Conservation (phyloP, 352 stramenopile genomes). For the Globisporangium lucens region DNA sequence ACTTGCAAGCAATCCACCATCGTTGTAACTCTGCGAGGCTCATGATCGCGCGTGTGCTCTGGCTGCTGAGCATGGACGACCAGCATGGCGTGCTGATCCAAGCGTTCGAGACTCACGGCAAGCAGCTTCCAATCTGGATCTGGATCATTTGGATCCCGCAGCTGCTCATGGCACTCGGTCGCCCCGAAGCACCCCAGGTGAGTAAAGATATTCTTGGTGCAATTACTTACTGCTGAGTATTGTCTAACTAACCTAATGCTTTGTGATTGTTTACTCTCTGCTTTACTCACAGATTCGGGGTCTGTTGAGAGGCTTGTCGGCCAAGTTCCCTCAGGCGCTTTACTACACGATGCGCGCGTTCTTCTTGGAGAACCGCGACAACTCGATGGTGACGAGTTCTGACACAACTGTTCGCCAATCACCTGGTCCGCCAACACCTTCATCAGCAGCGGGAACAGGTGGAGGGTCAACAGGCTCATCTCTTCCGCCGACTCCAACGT, state of each 20-base stretch:
- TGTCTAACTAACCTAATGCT: neutral
- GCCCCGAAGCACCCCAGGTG: slow-evolving; percentile 84
- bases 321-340: slow-evolving; percentile 96
- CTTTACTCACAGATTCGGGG: slow-evolving; percentile 61
- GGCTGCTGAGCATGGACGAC: slow-evolving; percentile 90
- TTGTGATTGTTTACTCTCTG: neutral
- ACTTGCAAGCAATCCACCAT: slow-evolving; percentile 92
- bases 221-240: neutral
- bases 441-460: neutral
- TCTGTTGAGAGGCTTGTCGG: slow-evolving; percentile 73
- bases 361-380: slow-evolving; percentile 97
- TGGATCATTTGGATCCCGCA: slow-evolving; percentile 99
- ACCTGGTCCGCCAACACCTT: slow-evolving; percentile 14
- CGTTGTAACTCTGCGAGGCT: slow-evolving; percentile 85
- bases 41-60: slow-evolving; percentile 90
- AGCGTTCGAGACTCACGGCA: slow-evolving; percentile 92
- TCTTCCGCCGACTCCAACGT: slow-evolving; percentile 9
- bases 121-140: slow-evolving; percentile 96
- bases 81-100: slow-evolving; percentile 68
- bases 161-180: slow-evolving; percentile 93
- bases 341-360: slow-evolving; percentile 98
- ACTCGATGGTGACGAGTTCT: slow-evolving; percentile 49
- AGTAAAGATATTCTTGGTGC: neutral
- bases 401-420: slow-evolving; percentile 20
- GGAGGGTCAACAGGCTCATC: slow-evolving; percentile 1